Percentiles rank a stretch among this genome's conserved stretches.
Evolutionary conservation across 2,329 filamentous ascomycete genomes (phyloP).

Genomic region (Keithomyces neogunnii): DNA sequence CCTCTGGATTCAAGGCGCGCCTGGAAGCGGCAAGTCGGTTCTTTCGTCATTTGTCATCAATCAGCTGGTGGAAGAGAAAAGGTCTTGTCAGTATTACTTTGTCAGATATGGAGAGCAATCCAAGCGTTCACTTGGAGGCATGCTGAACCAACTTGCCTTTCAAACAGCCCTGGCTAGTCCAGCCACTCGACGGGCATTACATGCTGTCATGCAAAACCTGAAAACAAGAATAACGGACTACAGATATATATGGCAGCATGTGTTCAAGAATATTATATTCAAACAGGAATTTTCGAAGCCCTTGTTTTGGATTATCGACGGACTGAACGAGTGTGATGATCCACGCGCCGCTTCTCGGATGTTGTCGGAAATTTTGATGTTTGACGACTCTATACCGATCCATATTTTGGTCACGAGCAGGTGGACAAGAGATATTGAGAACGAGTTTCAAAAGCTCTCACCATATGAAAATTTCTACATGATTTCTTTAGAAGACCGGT

Average conservation of each 20-base stretch:
- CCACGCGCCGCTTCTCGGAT: slow-evolving; percentile 16
- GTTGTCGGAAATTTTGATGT: slow-evolving; percentile 8
- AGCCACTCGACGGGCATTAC: slow-evolving; percentile 12
- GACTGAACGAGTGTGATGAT: slow-evolving; percentile 25
- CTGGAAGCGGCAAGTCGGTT: slow-evolving; percentile 27
- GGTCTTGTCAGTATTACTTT: slow-evolving; percentile 18
- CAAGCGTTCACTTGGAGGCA: slow-evolving; percentile 11
- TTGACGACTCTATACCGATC: no score
- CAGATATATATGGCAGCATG: slow-evolving; percentile 20
- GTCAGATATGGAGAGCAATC: slow-evolving; percentile 13
- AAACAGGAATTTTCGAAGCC: slow-evolving; percentile 11
- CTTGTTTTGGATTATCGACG: slow-evolving; percentile 30
- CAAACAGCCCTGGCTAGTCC: slow-evolving; percentile 15
- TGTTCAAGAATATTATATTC: slow-evolving; percentile 23
- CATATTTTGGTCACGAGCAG: slow-evolving; percentile 2
- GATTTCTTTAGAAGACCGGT: background rate
- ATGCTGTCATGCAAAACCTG: slow-evolving; percentile 13
- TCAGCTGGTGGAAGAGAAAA: slow-evolving; percentile 11
- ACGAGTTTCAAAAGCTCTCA: slow-evolving; percentile 7
- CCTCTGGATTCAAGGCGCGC: slow-evolving; percentile 22
- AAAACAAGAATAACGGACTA: slow-evolving; percentile 13
- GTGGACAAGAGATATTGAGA: slow-evolving; percentile 7
- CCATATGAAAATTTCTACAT: background rate
- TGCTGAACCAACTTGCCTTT: slow-evolving; percentile 17
- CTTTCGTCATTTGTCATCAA: slow-evolving; percentile 22